Evolutionary conservation across 768 basidiomycete genomes (phyloP), one percentile per base, ranked within the genome.

Genomic region (Russula virescens): DNA sequence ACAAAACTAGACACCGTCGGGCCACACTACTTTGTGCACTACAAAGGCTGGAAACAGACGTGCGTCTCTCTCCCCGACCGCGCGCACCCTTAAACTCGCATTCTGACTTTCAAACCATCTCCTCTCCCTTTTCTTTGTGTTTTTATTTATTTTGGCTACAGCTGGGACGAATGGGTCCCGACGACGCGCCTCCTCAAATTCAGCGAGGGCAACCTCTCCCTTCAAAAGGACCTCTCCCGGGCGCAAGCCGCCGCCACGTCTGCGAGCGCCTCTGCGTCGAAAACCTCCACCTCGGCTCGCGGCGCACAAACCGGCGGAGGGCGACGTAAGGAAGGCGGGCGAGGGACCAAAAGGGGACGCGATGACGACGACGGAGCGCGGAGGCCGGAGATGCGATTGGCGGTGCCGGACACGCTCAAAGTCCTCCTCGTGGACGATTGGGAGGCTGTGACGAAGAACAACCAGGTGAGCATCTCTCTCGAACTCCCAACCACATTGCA

Each of bases 11-110:
- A 85, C 7, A 72, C 74, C 11, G 73, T 81, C 2, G 96, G 95
- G 7, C 83, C 85, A 4, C 92, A 96, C 69, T 98, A 92, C 75
- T 87, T 90, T 64, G 95, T 99, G 43, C 97, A 99, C 74, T 99
- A 99, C 80, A 97, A 98, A 75, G 97, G 97, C 10, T 99, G 97
- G 97, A 99, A 98, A 73, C 90, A 93, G 74, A 95, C 92, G 93
- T 95, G 72, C 67, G 84, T 77, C 23, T 11, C 26, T 35, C 35
- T 14, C 16, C 28, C 14, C 28, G 34, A 35, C 23, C 18, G 18
- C 14, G 18, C 10, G 40, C 18, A 45, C 9, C 38, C 38, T 38
- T n/a, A n/a, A n/a, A 50, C 63, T 25, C 28, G n/a, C 31, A 23
- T 47, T 58, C 52, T 59, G 49, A 31, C 31, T 52, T 61, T 31